These are phyloP conservation scores for Paramarasmius palmivorus DNA, from an alignment of 1,284 basidiomycete genomes.

Conservation along the genomic window DNA sequence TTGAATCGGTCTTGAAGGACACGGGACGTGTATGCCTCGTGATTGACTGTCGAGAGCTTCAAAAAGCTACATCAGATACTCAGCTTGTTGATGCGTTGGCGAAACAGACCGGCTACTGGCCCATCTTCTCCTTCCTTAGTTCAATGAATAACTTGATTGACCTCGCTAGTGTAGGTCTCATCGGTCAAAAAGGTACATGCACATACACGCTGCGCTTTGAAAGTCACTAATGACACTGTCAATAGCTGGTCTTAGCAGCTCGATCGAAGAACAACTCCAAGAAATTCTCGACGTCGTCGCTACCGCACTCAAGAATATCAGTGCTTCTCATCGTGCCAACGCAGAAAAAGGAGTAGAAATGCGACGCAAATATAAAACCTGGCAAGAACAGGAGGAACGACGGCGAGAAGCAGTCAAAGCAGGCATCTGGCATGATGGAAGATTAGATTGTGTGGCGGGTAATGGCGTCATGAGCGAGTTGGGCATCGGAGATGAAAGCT, in stretches of 20 bases:
- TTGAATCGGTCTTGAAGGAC: constrained; percentile 62
- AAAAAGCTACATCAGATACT: constrained; percentile 73
- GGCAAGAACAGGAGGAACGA: constrained; percentile 34
- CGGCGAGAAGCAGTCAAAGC: constrained; percentile 45
- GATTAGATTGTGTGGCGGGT: constrained; percentile 79
- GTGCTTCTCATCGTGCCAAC: constrained; percentile 48
- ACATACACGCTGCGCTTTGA: neutral
- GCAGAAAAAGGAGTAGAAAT: constrained; percentile 40
- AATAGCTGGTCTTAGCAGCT: constrained; percentile 85
- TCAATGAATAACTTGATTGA: constrained; percentile 88
- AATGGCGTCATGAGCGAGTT: constrained; percentile 84
- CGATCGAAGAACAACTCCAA: constrained; percentile 85
- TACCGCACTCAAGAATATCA: constrained; percentile 69
- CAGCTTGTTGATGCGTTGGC: constrained; percentile 73
- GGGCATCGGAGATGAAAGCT: constrained; percentile 73
- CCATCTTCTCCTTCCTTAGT: constrained; percentile 87
- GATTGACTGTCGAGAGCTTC: constrained; percentile 83
- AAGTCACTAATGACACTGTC: constrained; percentile 11
- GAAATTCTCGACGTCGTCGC: constrained; percentile 84
- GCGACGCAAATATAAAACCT: constrained; percentile 29
- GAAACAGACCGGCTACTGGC: constrained; percentile 87
- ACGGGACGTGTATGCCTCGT: constrained; percentile 67
- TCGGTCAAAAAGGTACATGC: constrained; percentile 84
- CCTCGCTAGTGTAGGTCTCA: constrained; percentile 89
- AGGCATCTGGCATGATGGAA: constrained; percentile 59